phyloP scores from a whole-genome alignment of 2,329 filamentous ascomycete species.

The Dactylellina cionopaga region DNA sequence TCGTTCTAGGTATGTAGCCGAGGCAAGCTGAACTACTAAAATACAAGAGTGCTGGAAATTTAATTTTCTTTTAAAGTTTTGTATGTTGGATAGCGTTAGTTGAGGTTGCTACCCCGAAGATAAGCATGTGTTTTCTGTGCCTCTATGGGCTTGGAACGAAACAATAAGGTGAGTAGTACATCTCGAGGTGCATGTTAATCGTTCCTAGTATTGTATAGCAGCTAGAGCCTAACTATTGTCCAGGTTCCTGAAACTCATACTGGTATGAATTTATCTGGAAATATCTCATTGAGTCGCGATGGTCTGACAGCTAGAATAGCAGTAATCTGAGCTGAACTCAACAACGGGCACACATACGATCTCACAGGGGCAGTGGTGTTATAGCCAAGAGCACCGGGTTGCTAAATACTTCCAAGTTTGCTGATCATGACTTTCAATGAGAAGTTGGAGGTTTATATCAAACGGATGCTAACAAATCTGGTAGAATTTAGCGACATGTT shows the following conservation, averaged over 20 bases:
- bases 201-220: neutral
- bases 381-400: constrained; percentile 19
- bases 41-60: too few relatives aligned
- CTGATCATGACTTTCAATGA: too few relatives aligned
- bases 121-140: constrained; percentile 3
- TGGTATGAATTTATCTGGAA: neutral
- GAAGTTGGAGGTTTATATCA: too few relatives aligned
- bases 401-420: too few relatives aligned
- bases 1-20: too few relatives aligned
- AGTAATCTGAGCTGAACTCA: constrained; percentile 3
- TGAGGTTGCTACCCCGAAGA: too few relatives aligned
- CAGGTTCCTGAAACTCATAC: constrained; percentile 6
- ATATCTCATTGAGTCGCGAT: neutral
- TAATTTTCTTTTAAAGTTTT: too few relatives aligned
- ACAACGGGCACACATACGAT: constrained; percentile 1
- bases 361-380: constrained; percentile 3
- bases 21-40: too few relatives aligned
- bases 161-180: neutral
- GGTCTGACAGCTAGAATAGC: neutral
- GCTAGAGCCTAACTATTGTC: too few relatives aligned
- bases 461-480: too few relatives aligned
- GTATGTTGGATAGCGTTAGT: too few relatives aligned
- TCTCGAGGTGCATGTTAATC: too few relatives aligned
- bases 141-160: constrained; percentile 7
- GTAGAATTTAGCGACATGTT: constrained; percentile 3